Base-by-base conservation (phyloP, 179 eudicot species). In the Gypsophila paniculata region DNA sequence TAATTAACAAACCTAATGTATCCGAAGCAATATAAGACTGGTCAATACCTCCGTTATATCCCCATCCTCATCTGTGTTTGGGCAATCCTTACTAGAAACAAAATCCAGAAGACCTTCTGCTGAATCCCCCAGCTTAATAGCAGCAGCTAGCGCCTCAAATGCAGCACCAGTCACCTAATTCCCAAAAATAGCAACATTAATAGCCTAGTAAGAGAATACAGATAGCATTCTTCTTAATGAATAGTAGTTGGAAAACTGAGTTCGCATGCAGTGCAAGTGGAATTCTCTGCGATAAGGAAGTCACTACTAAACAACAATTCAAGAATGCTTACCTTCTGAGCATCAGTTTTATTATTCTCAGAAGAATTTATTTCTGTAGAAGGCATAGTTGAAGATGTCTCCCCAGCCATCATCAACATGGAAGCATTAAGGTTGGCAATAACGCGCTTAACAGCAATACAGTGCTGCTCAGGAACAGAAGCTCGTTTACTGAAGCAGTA, bases 391-490 rank as follows among this genome's bases (percentile, higher is more conserved):
- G 79, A 75, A 61, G 52, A 58, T 13, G 53, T 70, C 32, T 60
- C 59, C 44, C 69, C 72, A 18, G 53, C 57, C 68, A 66, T 83
- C 73, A 77, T 74, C 15, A 75, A 74, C 64, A 85, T 18, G 71
- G 89, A 86, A 58, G 85, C 71, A 61, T 80, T 81, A 76, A 95
- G 86, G 81, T 90, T 95, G 83, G 57, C 72, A 36, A 90, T 82
- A 48, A 80, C 79, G 22, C 71, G 77, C 66, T 80, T 73, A 36
- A 95, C 73, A 60, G 77, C 72, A 44, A 74, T 75, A 34, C 65
- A 68, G 38, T 82, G 83, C 54, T 82, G 84, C 69, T 78, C 85
- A 34, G 75, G 79, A 19, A 89, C 68, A 65, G 73, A 78, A 69
- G 70, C 78, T 72, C 75, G 68, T 75, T 80, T 81, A 73, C 72